Evolutionary conservation across 345 rosid genomes (phyloP).

Genomic region (Lenwebbia sp.): DNA sequence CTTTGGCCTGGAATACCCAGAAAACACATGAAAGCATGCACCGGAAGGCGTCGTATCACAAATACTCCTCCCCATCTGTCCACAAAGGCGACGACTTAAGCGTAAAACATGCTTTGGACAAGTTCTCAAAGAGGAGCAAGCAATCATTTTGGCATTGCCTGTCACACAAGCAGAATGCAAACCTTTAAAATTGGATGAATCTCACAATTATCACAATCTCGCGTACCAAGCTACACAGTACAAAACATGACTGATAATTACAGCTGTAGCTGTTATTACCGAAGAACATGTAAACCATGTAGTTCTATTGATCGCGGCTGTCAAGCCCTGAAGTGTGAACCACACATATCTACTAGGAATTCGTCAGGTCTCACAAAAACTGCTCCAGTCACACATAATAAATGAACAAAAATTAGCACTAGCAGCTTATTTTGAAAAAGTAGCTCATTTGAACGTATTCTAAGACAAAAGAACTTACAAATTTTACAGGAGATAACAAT

Average conservation of each 20-base stretch:
- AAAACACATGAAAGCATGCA: constrained; percentile 18
- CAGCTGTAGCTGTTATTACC: background rate
- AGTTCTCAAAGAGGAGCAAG: constrained; percentile 34
- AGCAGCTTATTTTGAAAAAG: background rate
- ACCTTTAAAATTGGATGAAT: background rate
- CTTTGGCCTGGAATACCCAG: constrained; percentile 15
- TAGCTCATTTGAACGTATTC: background rate
- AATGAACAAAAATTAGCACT: background rate
- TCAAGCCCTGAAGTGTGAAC: background rate
- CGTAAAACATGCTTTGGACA: constrained; percentile 40
- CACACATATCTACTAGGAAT: background rate
- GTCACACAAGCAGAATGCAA: constrained; percentile 5
- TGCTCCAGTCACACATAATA: background rate
- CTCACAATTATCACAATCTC: background rate
- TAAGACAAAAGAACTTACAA: background rate
- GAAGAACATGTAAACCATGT: background rate
- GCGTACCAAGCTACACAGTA: background rate
- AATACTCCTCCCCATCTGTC: constrained; percentile 27
- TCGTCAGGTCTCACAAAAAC: background rate
- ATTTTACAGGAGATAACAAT: background rate
- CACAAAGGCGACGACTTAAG: constrained; percentile 21
- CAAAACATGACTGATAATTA: background rate
- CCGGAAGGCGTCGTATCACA: constrained; percentile 23
- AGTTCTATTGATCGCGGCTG: background rate
- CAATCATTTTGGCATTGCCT: constrained; percentile 45